phyloP scores from a whole-genome alignment of 345 rosid species.

The Nasturtium officinale region DNA sequence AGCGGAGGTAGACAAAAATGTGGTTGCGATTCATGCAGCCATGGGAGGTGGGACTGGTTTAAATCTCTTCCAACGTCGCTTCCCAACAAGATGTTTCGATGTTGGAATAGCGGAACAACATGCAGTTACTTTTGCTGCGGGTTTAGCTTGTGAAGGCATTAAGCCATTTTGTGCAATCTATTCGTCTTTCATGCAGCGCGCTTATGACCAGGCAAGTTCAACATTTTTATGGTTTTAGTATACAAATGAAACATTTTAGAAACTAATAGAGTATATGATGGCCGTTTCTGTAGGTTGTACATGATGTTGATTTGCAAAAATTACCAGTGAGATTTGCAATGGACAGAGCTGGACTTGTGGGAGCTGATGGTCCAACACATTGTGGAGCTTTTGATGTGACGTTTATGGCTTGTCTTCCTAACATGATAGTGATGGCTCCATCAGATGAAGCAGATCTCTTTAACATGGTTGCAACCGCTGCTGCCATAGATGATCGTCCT shows the following conservation, averaged over 20 bases:
- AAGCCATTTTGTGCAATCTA: slow-evolving; percentile 96
- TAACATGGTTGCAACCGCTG: slow-evolving; percentile 97
- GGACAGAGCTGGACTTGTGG: slow-evolving; percentile 98
- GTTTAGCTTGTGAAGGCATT: slow-evolving; percentile 92
- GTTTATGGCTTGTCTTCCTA: slow-evolving; percentile 97
- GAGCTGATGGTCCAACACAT: slow-evolving; percentile 99
- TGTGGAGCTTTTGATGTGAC: slow-evolving; percentile 95
- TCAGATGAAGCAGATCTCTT: slow-evolving; percentile 97
- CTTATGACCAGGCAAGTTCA: slow-evolving; percentile 89
- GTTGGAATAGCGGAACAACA: slow-evolving; percentile 99
- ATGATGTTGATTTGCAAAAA: slow-evolving; percentile 95
- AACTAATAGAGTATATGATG: slow-evolving; percentile 1
- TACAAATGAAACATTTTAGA: not conserved
- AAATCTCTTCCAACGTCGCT: slow-evolving; percentile 84
- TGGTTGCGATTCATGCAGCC: slow-evolving; percentile 97
- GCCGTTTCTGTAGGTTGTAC: slow-evolving; percentile 66
- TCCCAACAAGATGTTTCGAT: slow-evolving; percentile 86
- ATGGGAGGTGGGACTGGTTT: slow-evolving; percentile 99
- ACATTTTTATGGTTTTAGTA: not conserved
- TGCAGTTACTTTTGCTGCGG: slow-evolving; percentile 98
- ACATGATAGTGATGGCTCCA: slow-evolving; percentile 99
- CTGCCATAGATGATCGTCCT: slow-evolving; percentile 86
- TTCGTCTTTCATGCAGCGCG: slow-evolving; percentile 96
- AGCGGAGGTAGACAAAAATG: slow-evolving; percentile 81
- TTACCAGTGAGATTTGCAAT: slow-evolving; percentile 95